These are phyloP conservation scores for Penicillium maclennaniae DNA, from an alignment of 495 filamentous ascomycete species.

Conservation along the genomic window DNA sequence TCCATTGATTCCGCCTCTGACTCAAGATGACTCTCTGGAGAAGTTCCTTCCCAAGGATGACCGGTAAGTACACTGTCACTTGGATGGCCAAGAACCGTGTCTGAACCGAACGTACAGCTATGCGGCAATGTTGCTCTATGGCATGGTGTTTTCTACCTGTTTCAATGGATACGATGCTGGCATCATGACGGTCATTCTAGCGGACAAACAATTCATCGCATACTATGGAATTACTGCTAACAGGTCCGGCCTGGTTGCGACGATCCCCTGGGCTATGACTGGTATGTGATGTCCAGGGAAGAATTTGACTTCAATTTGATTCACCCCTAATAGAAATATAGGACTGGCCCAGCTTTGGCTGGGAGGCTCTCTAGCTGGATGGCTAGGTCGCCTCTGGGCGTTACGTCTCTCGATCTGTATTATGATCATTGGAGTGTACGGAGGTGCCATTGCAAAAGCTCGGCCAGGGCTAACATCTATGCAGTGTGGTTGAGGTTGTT, in stretches of 20 bases:
- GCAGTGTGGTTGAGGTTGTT: constrained; percentile 31
- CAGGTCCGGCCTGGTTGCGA: constrained; percentile 31
- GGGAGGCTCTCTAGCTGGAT: constrained; percentile 30
- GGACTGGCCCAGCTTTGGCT: constrained; percentile 28
- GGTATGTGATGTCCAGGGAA: constrained; percentile 7
- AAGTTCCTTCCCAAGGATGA: constrained; percentile 31
- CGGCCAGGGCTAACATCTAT: neutral
- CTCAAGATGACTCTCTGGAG: constrained; percentile 25
- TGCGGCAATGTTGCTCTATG: constrained; percentile 30
- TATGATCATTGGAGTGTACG: constrained; percentile 31
- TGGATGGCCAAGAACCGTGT: neutral
- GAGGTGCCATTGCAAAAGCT: neutral
- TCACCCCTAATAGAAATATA: neutral
- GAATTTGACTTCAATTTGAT: neutral
- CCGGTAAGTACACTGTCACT: constrained; percentile 11
- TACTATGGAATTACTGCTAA: constrained; percentile 31
- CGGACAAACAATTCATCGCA: constrained; percentile 33
- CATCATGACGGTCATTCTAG: constrained; percentile 38
- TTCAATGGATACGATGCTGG: constrained; percentile 42
- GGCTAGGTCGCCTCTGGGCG: constrained; percentile 33
- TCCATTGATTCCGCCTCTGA: neutral
- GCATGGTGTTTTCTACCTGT: constrained; percentile 34
- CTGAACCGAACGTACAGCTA: constrained; percentile 6
- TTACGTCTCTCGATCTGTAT: constrained; percentile 29
- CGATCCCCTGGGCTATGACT: constrained; percentile 37